Percentiles rank a stretch among this genome's conserved stretches.
Evolutionary conservation across 768 basidiomycete species (phyloP).

Genomic region (Lentinula detonsa): DNA sequence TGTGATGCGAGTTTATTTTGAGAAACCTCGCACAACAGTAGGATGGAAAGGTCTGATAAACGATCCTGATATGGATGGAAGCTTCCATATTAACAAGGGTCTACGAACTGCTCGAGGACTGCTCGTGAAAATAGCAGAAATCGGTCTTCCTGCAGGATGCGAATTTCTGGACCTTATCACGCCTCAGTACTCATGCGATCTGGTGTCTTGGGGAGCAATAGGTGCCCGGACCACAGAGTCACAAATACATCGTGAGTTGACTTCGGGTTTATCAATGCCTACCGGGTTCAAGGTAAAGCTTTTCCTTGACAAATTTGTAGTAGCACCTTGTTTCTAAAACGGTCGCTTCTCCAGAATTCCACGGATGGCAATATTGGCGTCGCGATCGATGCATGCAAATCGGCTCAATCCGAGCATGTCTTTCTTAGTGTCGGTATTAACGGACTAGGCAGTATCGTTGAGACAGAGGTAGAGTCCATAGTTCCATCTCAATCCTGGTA

Average conservation of each 20-base stretch:
- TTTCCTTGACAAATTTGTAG: constrained; percentile 1
- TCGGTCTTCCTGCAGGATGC: constrained; percentile 89
- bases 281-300: constrained; percentile 63
- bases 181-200: constrained; percentile 80
- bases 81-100: constrained; percentile 96
- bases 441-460: constrained; percentile 89
- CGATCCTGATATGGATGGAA: constrained; percentile 93
- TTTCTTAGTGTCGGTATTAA: constrained; percentile 92
- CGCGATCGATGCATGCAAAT: constrained; percentile 94
- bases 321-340: not conserved
- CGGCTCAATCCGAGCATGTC: constrained; percentile 85
- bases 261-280: constrained; percentile 94
- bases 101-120: constrained; percentile 82
- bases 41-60: constrained; percentile 93
- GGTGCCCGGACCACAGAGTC: constrained; percentile 97
- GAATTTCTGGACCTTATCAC: constrained; percentile 85
- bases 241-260: constrained; percentile 94
- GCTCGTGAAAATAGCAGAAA: constrained; percentile 82
- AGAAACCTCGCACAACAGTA: constrained; percentile 97
- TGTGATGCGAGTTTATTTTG: constrained; percentile 93
- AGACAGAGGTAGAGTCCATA: constrained; percentile 40
- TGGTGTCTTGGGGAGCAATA: constrained; percentile 88
- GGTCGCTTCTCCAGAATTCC: constrained; percentile 8
- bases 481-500: not conserved
- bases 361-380: constrained; percentile 54